phyloP scores from a whole-genome alignment of 2,329 filamentous ascomycete genomes.

The Phialophora macrospora region DNA sequence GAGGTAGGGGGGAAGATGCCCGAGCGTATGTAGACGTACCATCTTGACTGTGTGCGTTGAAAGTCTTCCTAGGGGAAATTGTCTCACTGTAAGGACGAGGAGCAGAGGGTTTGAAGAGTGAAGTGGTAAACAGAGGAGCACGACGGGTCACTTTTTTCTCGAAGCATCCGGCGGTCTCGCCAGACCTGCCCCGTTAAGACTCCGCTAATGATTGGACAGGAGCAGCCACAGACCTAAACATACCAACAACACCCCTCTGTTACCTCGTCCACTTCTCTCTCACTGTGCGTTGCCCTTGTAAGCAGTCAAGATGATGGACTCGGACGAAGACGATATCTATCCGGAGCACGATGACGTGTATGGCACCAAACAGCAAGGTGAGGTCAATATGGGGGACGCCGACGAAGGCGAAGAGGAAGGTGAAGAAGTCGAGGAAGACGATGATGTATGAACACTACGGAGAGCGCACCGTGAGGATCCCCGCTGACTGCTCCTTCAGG shows the following conservation, averaged over 20 bases:
- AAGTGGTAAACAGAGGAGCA: constrained; percentile 31
- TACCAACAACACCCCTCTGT: not conserved
- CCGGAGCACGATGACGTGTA: constrained; percentile 31
- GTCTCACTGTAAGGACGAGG: not conserved
- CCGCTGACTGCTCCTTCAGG: constrained; percentile 41
- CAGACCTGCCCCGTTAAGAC: constrained; percentile 25
- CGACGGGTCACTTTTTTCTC: constrained; percentile 32
- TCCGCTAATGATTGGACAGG: constrained; percentile 18
- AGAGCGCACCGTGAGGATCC: constrained; percentile 46
- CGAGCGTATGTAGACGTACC: constrained; percentile 22
- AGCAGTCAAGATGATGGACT: constrained; percentile 35
- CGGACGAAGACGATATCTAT: constrained; percentile 39
- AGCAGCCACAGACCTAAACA: constrained; percentile 20
- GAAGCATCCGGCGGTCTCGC: constrained; percentile 30
- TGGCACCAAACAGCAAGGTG: constrained; percentile 22
- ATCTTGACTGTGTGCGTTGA: constrained; percentile 19
- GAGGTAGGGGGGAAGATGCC: not conserved
- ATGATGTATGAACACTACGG: constrained; percentile 44
- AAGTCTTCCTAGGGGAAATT: not conserved
- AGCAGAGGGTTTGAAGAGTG: not conserved
- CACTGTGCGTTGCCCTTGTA: not conserved
- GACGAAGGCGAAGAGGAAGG: constrained; percentile 39
- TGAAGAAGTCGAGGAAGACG: constrained; percentile 43
- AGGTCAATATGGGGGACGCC: constrained; percentile 41
- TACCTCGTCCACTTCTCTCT: not conserved